These are phyloP conservation scores for Cetradonia linearis DNA, from an alignment of 495 filamentous ascomycete species.

Conservation along the genomic window DNA sequence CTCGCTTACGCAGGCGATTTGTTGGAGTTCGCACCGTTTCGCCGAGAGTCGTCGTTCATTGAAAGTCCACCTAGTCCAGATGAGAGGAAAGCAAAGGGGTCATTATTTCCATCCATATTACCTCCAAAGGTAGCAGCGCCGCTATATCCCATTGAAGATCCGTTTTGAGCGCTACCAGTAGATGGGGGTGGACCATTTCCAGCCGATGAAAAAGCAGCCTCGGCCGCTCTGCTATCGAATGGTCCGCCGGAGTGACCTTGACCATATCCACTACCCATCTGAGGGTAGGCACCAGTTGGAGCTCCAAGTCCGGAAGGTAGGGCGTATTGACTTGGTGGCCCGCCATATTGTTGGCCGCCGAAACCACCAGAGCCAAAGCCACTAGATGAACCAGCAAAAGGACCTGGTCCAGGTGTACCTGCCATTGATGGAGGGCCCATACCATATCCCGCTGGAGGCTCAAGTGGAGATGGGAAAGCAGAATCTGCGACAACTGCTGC, in stretches of 20 bases:
- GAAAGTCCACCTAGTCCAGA: slow-evolving; percentile 68
- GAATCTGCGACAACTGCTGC: slow-evolving; percentile 91
- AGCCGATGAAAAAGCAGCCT: slow-evolving; percentile 83
- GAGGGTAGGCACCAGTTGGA: slow-evolving; percentile 64
- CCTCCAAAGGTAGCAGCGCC: slow-evolving; percentile 42
- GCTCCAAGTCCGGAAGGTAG: slow-evolving; percentile 83
- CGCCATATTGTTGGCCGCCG: slow-evolving; percentile 79
- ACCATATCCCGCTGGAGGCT: slow-evolving; percentile 67
- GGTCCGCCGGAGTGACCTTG: slow-evolving; percentile 72
- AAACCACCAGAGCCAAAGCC: slow-evolving; percentile 63
- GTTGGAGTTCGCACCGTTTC: slow-evolving; percentile 60
- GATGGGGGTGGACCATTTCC: slow-evolving; percentile 55
- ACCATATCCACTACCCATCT: slow-evolving; percentile 61
- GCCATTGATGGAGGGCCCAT: slow-evolving; percentile 71
- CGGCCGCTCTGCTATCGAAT: slow-evolving; percentile 86
- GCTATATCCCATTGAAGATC: slow-evolving; percentile 33
- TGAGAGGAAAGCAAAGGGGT: slow-evolving; percentile 86
- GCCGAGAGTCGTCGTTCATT: slow-evolving; percentile 73
- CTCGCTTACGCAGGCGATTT: slow-evolving; percentile 52
- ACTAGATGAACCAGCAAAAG: slow-evolving; percentile 59
- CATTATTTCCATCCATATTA: slow-evolving; percentile 50
- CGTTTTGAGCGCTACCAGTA: slow-evolving; percentile 43
- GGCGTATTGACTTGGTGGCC: slow-evolving; percentile 79
- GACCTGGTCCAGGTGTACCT: slow-evolving; percentile 73
- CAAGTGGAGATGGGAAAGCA: slow-evolving; percentile 84